These are phyloP conservation scores for Flueggea neowawraea DNA, from an alignment of 441 rosid genomes.

Conservation along the genomic window DNA sequence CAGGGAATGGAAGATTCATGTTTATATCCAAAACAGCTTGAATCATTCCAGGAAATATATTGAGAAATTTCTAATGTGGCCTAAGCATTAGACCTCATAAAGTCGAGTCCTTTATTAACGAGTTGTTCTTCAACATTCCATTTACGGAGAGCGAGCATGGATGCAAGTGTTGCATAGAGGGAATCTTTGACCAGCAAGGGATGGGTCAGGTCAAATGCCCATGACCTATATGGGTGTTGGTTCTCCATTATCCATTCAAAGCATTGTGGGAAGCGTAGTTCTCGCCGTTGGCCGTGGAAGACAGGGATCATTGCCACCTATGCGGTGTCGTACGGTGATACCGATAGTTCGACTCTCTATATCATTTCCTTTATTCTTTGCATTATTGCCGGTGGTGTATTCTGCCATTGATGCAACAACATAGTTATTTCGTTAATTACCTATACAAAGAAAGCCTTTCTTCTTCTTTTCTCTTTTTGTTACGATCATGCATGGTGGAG, in stretches of 20 bases:
- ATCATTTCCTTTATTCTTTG: constrained; percentile 3
- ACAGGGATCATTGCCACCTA: constrained; percentile 1
- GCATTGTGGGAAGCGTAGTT: constrained; percentile 2
- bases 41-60: background rate
- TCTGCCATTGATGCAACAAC: background rate
- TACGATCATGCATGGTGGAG: too few relatives aligned
- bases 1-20: background rate
- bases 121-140: background rate
- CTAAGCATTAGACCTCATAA: background rate
- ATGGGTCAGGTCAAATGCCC: constrained; percentile 2
- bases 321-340: constrained; percentile 3
- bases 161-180: constrained; percentile 4
- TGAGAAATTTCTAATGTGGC: background rate
- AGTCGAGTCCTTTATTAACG: background rate
- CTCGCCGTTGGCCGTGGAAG: background rate
- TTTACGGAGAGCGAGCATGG: background rate
- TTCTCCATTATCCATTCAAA: constrained; percentile 2
- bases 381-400: constrained; percentile 1
- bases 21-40: background rate
- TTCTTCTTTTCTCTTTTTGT: too few relatives aligned
- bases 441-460: background rate
- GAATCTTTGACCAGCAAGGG: constrained; percentile 6
- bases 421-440: too few relatives aligned
- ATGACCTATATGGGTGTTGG: constrained; percentile 1
- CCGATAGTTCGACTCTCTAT: background rate